These are phyloP conservation scores for Spirogloea muscicola DNA, from an alignment of 139 green algal genomes.

Conservation along the genomic window DNA sequence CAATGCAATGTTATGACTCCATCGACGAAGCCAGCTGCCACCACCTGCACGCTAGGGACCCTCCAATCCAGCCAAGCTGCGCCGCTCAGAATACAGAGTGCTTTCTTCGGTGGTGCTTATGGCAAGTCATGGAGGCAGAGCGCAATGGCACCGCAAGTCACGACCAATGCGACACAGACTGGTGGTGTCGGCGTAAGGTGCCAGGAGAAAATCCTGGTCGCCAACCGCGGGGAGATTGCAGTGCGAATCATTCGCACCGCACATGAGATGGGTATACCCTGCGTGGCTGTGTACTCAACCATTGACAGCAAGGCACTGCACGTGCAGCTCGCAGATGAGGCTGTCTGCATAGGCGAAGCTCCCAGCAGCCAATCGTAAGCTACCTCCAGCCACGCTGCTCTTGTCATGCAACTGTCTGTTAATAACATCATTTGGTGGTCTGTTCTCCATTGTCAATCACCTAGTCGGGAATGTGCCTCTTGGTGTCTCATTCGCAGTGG, in stretches of 20 bases:
- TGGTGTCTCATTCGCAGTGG: too few species aligned
- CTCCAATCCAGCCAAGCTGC: too few species aligned
- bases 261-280: conserved; percentile 80
- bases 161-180: too few species aligned
- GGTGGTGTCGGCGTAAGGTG: conserved; percentile 4
- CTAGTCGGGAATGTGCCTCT: too few species aligned
- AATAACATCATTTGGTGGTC: too few species aligned
- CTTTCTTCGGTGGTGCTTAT: neutral
- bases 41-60: too few species aligned
- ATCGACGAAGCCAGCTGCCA: too few species aligned
- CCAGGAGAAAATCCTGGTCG: conserved; percentile 73
- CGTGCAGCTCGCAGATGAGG: conserved; percentile 90
- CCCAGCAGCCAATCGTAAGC: conserved; percentile 20
- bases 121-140: neutral
- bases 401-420: too few species aligned
- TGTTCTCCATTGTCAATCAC: too few species aligned
- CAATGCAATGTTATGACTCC: too few species aligned
- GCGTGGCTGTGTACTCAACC: conserved; percentile 83
- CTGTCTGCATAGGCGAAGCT: conserved; percentile 63
- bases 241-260: conserved; percentile 90
- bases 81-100: too few species aligned
- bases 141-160: neutral
- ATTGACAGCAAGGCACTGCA: conserved; percentile 82
- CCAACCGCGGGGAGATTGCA: conserved; percentile 95
- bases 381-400: too few species aligned